These are phyloP conservation scores for Herpetomonas muscarum DNA, from an alignment of 208 protist genomes.

Conservation along the genomic window DNA sequence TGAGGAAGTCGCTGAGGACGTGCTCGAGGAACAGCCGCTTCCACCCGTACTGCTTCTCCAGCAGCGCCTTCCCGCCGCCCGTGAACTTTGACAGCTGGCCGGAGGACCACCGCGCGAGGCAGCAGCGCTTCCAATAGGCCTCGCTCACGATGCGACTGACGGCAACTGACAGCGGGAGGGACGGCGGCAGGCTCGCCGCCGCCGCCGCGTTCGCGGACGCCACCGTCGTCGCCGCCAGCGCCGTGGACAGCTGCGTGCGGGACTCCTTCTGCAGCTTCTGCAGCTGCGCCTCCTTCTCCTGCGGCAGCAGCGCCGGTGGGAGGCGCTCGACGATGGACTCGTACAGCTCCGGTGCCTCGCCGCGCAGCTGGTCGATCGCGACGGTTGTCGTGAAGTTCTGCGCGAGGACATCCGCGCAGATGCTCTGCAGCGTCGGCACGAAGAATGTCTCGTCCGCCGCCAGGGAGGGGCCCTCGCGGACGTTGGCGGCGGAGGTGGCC, in stretches of 20 bases:
- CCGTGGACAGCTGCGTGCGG: neutral
- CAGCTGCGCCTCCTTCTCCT: conserved; percentile 9
- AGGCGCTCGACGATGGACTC: conserved; percentile 63
- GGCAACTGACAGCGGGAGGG: conserved; percentile 43
- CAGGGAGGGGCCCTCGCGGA: conserved; percentile 9
- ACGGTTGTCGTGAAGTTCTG: conserved; percentile 47
- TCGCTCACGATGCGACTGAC: conserved; percentile 43
- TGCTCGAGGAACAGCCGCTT: conserved; percentile 86
- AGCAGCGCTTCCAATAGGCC: conserved; percentile 68
- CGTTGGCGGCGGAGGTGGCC: conserved; percentile 13
- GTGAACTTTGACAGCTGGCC: conserved; percentile 70
- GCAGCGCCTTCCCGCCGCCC: conserved; percentile 23
- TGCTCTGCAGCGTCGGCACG: conserved; percentile 63
- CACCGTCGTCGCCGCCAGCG: too few relatives aligned
- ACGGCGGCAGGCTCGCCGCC: neutral
- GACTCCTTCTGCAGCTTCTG: neutral
- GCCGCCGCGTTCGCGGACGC: too few relatives aligned
- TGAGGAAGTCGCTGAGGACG: conserved; percentile 65
- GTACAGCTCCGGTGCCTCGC: conserved; percentile 45
- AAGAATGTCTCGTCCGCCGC: conserved; percentile 58
- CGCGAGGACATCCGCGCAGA: conserved; percentile 71
- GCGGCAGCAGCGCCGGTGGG: conserved; percentile 22
- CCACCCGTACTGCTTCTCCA: conserved; percentile 50
- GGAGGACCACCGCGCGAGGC: conserved; percentile 68
- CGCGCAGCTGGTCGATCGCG: conserved; percentile 57